A percentile compares a stretch with the other conserved stretches of the same genome.
Evolutionary conservation across 2,329 filamentous ascomycete genomes (phyloP).

Genomic region (Didymella keratinophila): DNA sequence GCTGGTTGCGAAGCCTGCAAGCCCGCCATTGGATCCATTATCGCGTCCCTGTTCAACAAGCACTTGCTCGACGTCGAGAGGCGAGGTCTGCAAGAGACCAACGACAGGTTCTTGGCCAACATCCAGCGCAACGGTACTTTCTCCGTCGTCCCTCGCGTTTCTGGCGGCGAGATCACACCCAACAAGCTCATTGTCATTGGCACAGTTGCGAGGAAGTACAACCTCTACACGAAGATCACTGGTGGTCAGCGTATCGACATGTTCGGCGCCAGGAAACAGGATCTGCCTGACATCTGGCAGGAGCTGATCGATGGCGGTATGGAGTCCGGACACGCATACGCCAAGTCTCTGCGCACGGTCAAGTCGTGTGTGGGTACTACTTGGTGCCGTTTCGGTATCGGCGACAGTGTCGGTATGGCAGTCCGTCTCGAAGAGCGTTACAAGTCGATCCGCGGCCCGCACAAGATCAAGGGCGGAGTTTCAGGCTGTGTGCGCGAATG

Average conservation of each 20-base stretch:
- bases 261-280: slow-evolving; percentile 90
- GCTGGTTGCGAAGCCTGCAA: slow-evolving; percentile 88
- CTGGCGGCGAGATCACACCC: slow-evolving; percentile 86
- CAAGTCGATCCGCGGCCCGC: slow-evolving; percentile 86
- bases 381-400: slow-evolving; percentile 89
- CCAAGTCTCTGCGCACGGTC: slow-evolving; percentile 85
- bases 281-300: slow-evolving; percentile 82
- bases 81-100: slow-evolving; percentile 86
- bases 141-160: slow-evolving; percentile 83
- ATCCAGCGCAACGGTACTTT: slow-evolving; percentile 93
- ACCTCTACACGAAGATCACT: slow-evolving; percentile 89
- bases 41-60: slow-evolving; percentile 82
- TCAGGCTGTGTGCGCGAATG: slow-evolving; percentile 93
- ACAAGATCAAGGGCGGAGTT: slow-evolving; percentile 91
- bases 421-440: slow-evolving; percentile 88
- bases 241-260: slow-evolving; percentile 91
- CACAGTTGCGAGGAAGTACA: slow-evolving; percentile 82
- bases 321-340: slow-evolving; percentile 91
- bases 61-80: slow-evolving; percentile 76
- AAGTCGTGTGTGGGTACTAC: slow-evolving; percentile 92
- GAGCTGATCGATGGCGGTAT: slow-evolving; percentile 82
- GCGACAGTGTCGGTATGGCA: slow-evolving; percentile 90
- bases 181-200: slow-evolving; percentile 86
- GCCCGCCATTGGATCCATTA: slow-evolving; percentile 80
- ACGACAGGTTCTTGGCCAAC: slow-evolving; percentile 86